Conservation (phyloP, 1,284 basidiomycete genomes). For the Irpex sp. region DNA sequence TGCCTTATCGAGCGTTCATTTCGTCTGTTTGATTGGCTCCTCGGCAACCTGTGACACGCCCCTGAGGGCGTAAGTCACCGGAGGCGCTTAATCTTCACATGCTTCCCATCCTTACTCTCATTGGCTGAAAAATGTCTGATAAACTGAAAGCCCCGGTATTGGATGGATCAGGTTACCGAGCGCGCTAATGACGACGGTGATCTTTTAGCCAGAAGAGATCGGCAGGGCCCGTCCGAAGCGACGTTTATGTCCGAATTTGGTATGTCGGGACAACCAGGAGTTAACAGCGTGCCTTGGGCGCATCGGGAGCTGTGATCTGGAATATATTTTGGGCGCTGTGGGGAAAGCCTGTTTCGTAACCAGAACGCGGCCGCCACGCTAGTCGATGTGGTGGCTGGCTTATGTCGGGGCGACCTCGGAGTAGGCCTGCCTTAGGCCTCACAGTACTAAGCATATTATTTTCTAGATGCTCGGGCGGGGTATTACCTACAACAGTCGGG, state of each 20-base stretch:
- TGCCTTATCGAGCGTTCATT: background rate
- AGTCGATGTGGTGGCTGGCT: background rate
- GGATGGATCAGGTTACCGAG: no score
- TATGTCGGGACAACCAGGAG: background rate
- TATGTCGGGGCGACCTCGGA: background rate
- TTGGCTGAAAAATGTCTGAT: background rate
- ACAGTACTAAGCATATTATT: background rate
- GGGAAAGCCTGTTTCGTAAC: no score
- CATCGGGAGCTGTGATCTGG: background rate
- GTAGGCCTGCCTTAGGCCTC: no score
- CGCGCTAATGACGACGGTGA: no score
- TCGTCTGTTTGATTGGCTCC: background rate
- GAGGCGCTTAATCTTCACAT: background rate
- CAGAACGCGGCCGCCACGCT: no score
- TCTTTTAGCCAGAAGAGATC: background rate
- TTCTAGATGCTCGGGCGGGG: background rate
- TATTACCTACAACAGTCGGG: no score
- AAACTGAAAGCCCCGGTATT: background rate
- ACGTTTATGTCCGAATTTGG: background rate
- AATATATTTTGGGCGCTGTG: background rate
- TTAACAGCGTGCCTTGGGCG: background rate
- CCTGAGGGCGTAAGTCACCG: background rate
- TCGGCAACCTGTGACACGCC: background rate
- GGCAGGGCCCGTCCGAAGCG: background rate
- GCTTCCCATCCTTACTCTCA: background rate